A percentile compares a stretch with the other conserved stretches of the same genome.
Evolutionary conservation across 495 filamentous ascomycete species (phyloP).

Genomic region (Tuber borchii): DNA sequence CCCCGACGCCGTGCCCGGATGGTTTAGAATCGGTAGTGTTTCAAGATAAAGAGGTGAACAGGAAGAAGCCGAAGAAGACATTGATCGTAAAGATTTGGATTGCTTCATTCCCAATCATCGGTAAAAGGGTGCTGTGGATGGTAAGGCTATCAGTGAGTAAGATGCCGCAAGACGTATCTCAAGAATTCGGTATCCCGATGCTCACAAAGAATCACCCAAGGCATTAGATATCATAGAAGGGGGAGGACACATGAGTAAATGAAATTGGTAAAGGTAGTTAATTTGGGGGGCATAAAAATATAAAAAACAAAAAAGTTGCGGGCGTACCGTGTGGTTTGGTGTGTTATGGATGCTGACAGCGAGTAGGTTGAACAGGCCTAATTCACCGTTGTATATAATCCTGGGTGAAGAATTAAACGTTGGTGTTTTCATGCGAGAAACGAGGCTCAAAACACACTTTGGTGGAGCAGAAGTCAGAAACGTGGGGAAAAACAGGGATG

Average conservation of each 20-base stretch:
- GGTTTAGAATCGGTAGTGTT: not conserved
- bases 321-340: not conserved
- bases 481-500: conserved; percentile 5
- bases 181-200: not conserved
- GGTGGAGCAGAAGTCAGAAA: not conserved
- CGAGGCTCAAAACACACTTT: not conserved
- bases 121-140: not conserved
- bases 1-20: not conserved
- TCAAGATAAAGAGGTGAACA: not conserved
- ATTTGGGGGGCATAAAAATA: not conserved
- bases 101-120: not conserved
- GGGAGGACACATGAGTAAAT: not conserved
- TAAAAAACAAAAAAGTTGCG: not conserved
- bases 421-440: not conserved
- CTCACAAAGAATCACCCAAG: not conserved
- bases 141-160: not conserved
- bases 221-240: not conserved
- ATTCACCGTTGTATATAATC: conserved; percentile 2
- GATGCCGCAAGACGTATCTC: not conserved
- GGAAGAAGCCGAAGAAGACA: not conserved
- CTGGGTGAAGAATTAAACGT: not conserved
- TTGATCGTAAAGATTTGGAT: conserved; percentile 1
- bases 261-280: not conserved
- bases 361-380: not conserved
- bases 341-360: not conserved